Evolutionary conservation across 495 filamentous ascomycete species (phyloP), one percentile per base, ranked within the genome.

Genomic region (Xylaria sp.): DNA sequence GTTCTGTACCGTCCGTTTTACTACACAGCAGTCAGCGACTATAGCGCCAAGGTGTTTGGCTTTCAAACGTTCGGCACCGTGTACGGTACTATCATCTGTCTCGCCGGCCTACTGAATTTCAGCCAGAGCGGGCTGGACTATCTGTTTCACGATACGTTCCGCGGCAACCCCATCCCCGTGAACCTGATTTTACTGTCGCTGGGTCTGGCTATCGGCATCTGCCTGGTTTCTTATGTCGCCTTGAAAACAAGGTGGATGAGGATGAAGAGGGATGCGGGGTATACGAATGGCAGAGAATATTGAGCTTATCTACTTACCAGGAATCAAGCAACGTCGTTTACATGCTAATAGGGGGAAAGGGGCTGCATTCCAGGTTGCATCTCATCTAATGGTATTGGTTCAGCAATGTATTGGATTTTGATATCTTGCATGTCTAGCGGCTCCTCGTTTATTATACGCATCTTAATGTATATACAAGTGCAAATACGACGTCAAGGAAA

Each of bases 41-140:
- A 97, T 79, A 76, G 90, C 53, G 95, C 94, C 40, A 98, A 98
- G 81, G 95, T 99, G 41, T 99, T 99, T 79, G 95, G 96, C 9
- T 97, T 97, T 82, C 89, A 89, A 71, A 97, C 95, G 0, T 98
- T 98, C 73, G 95, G 95, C 33, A 97, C 92, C 68, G 93, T 99
- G 33, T 98, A 98, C 78, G 96, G 96, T n/a, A 85, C 94, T 9
- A 90, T 97, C 67, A 98, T 98, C 70, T 97, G 93, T 76, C 78
- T 96, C 4, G 90, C 94, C 2, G 96, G 96, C 7, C 74, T 99
- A 14, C 85, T 95, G 61, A 97, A 97, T 79, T 95, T 99, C 74
- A 88, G 86, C 21, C 95, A 98, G 83, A 89, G 90, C 12, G 94
- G 87, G 0, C 82, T 98, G 35, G 96, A 98, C 79, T 89, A 89